Evolutionary conservation across 768 basidiomycete genomes (phyloP).

Genomic region (Paxillus ammoniavirescens): DNA sequence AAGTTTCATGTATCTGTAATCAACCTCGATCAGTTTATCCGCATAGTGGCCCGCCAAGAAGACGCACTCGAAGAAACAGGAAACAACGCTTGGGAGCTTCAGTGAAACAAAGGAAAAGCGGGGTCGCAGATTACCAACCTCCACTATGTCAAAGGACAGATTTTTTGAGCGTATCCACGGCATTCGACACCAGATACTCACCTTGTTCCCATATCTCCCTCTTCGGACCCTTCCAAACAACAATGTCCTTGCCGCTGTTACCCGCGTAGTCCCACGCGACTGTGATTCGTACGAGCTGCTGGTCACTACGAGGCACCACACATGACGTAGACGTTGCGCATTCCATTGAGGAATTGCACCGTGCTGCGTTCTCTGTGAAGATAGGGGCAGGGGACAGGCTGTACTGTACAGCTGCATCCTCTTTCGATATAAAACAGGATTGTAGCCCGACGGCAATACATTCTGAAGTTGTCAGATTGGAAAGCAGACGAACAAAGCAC

Average conservation of each 20-base stretch:
- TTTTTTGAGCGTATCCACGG: neutral
- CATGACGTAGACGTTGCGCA: slow-evolving; percentile 48
- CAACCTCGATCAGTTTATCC: neutral
- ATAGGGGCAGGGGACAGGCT: slow-evolving; percentile 60
- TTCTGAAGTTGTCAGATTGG: neutral
- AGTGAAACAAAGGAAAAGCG: slow-evolving; percentile 18
- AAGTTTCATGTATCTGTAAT: slow-evolving; percentile 56
- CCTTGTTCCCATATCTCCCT: slow-evolving; percentile 68
- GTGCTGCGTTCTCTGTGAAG: slow-evolving; percentile 32
- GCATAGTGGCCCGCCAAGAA: neutral
- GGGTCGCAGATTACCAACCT: slow-evolving; percentile 48
- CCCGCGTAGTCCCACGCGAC: slow-evolving; percentile 23
- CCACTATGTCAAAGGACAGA: slow-evolving; percentile 38
- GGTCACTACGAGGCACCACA: slow-evolving; percentile 46
- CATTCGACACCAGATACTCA: slow-evolving; percentile 25
- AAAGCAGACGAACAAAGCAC: neutral
- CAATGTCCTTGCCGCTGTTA: slow-evolving; percentile 31
- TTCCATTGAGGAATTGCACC: slow-evolving; percentile 41
- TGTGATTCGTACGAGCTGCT: slow-evolving; percentile 57
- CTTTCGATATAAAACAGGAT: slow-evolving; percentile 47
- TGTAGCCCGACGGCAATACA: slow-evolving; percentile 6
- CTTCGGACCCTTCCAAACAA: slow-evolving; percentile 75
- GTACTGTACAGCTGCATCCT: slow-evolving; percentile 32
- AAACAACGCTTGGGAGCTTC: slow-evolving; percentile 23
- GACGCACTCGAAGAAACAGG: slow-evolving; percentile 56